Evolutionary conservation across 176 grass and related monocot genomes (phyloP).

Genomic region (Oryza meyeriana): DNA sequence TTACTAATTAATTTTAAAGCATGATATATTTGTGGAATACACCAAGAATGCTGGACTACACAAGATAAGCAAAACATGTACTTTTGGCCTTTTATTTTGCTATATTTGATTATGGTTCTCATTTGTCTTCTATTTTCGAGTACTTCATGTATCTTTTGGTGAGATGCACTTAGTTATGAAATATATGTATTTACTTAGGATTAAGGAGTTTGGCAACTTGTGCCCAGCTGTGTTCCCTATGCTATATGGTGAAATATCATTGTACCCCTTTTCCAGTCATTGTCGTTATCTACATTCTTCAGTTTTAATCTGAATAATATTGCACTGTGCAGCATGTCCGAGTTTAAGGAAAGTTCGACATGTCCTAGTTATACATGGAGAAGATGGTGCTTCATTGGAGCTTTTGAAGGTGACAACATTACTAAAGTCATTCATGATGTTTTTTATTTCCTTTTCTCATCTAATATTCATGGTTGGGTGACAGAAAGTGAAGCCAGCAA

Average conservation of each 20-base stretch:
- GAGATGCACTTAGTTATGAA: not conserved
- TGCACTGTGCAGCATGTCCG: constrained; percentile 61
- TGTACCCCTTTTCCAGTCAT: not conserved
- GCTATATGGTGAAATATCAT: constrained; percentile 8
- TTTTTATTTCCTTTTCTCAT: constrained; percentile 32
- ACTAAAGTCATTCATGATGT: not conserved
- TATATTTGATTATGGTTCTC: not conserved
- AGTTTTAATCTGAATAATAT: constrained; percentile 21
- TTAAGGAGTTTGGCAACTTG: not conserved
- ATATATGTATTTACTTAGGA: not conserved
- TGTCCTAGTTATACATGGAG: constrained; percentile 86
- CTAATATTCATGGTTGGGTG: constrained; percentile 30
- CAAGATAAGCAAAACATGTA: not conserved
- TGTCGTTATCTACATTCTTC: constrained; percentile 1
- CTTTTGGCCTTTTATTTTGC: not conserved
- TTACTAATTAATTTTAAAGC: not conserved
- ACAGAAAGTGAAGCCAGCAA: constrained; percentile 65
- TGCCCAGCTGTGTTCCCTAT: constrained; percentile 3
- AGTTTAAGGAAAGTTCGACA: constrained; percentile 71
- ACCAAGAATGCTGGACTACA: not conserved
- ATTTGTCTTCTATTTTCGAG: not conserved
- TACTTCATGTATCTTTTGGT: constrained; percentile 8
- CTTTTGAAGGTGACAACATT: constrained; percentile 46
- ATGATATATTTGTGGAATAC: not conserved
- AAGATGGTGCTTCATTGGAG: constrained; percentile 71